Conservation (phyloP, 2,329 filamentous ascomycete species). For the Myotisia sp. region DNA sequence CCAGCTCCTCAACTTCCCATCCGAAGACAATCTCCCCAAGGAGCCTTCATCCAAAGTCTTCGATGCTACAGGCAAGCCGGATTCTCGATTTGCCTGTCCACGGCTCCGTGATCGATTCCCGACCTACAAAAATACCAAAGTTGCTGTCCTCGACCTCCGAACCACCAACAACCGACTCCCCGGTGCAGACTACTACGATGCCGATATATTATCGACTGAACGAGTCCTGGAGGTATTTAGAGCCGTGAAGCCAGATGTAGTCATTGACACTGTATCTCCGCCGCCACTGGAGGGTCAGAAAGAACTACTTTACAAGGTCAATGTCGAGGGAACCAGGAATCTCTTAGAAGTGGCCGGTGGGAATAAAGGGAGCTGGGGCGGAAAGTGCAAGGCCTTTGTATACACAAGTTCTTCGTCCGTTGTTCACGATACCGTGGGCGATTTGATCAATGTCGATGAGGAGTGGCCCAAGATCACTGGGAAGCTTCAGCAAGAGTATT, state of each 20-base stretch:
- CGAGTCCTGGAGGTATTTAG: slow-evolving; percentile 50
- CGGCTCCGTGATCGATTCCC: slow-evolving; percentile 29
- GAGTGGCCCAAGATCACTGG: slow-evolving; percentile 62
- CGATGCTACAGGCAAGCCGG: slow-evolving; percentile 15
- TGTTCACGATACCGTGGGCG: slow-evolving; percentile 63
- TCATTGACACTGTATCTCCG: slow-evolving; percentile 82
- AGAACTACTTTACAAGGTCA: slow-evolving; percentile 62
- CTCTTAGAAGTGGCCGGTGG: slow-evolving; percentile 56
- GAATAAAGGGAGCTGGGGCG: slow-evolving; percentile 48
- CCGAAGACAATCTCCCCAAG: slow-evolving; percentile 18
- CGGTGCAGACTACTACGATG: slow-evolving; percentile 54
- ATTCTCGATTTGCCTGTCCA: slow-evolving; percentile 25
- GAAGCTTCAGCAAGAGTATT: slow-evolving; percentile 59
- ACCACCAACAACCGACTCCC: slow-evolving; percentile 53
- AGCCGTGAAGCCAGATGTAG: slow-evolving; percentile 58
- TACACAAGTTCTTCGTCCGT: slow-evolving; percentile 86
- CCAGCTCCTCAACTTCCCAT: slow-evolving; percentile 50
- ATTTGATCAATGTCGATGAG: slow-evolving; percentile 77
- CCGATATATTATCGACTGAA: slow-evolving; percentile 57
- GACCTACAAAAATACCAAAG: slow-evolving; percentile 33
- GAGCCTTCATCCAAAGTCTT: slow-evolving; percentile 3
- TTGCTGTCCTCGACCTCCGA: slow-evolving; percentile 59
- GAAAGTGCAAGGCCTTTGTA: slow-evolving; percentile 55
- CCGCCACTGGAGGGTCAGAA: slow-evolving; percentile 37
- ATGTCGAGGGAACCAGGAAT: slow-evolving; percentile 70